A percentile compares a stretch with the other conserved stretches of the same genome.
These are phyloP conservation scores for Corymbia calophylla DNA, from an alignment of 441 rosid genomes.

Conservation along the genomic window DNA sequence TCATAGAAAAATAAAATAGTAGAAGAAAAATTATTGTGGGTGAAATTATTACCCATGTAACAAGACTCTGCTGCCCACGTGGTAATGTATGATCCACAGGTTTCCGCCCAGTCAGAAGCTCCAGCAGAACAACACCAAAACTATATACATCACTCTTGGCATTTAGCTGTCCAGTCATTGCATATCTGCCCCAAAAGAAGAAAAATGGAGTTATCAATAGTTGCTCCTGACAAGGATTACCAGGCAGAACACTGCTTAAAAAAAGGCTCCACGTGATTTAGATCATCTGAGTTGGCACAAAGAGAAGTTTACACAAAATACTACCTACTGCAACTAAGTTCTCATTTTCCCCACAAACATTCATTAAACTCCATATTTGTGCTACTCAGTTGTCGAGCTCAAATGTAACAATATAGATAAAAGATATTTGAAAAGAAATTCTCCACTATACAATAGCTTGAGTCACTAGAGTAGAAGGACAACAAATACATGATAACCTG, in stretches of 20 bases:
- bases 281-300: background rate
- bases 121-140: slow-evolving; percentile 66
- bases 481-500: background rate
- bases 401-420: background rate
- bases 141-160: slow-evolving; percentile 75
- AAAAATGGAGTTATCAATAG: background rate
- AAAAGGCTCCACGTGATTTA: background rate
- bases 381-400: background rate
- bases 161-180: slow-evolving; percentile 68
- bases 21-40: background rate
- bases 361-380: background rate
- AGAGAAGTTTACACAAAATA: background rate
- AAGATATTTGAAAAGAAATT: background rate
- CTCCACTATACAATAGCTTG: background rate
- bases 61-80: slow-evolving; percentile 69
- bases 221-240: background rate
- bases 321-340: background rate
- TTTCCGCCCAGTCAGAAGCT: slow-evolving; percentile 63
- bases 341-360: background rate
- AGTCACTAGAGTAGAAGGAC: background rate
- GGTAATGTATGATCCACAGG: slow-evolving; percentile 73
- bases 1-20: background rate
- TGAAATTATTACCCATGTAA: slow-evolving; percentile 54
- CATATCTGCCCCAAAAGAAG: slow-evolving; percentile 35
- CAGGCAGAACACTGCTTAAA: background rate